Percentiles rank a stretch among this genome's conserved stretches.
phyloP scores from a whole-genome alignment of 441 rosid genomes.

The Cnidoscolus chayamansa region DNA sequence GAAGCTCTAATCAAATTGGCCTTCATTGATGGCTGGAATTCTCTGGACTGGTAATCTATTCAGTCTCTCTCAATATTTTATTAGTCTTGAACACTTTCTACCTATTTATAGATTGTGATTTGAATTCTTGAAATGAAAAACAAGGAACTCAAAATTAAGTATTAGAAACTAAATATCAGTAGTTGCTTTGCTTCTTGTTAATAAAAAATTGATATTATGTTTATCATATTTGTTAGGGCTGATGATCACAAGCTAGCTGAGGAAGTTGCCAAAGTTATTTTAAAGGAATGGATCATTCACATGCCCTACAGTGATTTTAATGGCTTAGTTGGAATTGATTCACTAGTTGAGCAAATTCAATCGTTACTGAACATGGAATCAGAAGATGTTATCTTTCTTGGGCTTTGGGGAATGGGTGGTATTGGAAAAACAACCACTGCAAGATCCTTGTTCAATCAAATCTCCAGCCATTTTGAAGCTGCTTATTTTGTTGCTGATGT shows the following conservation, averaged over 20 bases:
- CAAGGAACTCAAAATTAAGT: too few relatives aligned
- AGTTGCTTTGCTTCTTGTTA: neutral
- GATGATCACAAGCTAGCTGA: slow-evolving; percentile 16
- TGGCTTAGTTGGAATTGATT: slow-evolving; percentile 17
- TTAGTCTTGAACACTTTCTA: neutral
- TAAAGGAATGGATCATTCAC: slow-evolving; percentile 9
- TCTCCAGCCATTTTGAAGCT: slow-evolving; percentile 7
- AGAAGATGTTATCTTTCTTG: slow-evolving; percentile 1
- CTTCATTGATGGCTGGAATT: slow-evolving; percentile 13
- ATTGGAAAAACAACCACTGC: slow-evolving; percentile 21
- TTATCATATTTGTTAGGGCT: slow-evolving; percentile 5
- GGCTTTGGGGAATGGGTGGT: slow-evolving; percentile 26
- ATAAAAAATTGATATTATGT: neutral
- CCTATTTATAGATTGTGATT: neutral
- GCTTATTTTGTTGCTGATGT: slow-evolving; percentile 20
- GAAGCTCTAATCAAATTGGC: slow-evolving; percentile 2
- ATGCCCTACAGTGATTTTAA: neutral
- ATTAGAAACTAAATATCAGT: too few relatives aligned
- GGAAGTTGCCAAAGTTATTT: neutral
- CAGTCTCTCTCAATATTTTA: neutral
- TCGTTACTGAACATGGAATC: slow-evolving; percentile 6
- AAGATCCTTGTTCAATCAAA: slow-evolving; percentile 11
- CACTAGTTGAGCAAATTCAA: slow-evolving; percentile 5
- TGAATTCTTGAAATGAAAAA: too few relatives aligned
- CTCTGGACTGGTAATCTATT: slow-evolving; percentile 14